phyloP scores from a whole-genome alignment of 768 basidiomycete species.

The Tephrocybe rancida region DNA sequence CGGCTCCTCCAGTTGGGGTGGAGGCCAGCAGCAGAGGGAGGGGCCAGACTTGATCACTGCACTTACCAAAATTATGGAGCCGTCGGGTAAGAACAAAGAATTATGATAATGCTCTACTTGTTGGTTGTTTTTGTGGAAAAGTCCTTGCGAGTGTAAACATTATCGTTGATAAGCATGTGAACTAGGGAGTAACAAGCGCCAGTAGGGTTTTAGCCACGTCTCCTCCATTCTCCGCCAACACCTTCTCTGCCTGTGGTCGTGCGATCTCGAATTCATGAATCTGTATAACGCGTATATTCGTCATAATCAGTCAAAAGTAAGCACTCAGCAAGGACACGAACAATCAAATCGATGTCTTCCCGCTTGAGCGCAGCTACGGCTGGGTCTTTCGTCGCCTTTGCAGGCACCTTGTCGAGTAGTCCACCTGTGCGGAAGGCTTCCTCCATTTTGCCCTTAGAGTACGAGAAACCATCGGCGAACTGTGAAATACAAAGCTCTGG shows the following conservation, averaged over 20 bases:
- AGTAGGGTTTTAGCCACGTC: slow-evolving; percentile 54
- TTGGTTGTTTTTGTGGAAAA: too few species aligned
- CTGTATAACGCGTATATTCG: slow-evolving; percentile 27
- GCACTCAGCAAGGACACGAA: slow-evolving; percentile 29
- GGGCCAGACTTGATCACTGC: too few species aligned
- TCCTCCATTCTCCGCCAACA: slow-evolving; percentile 52
- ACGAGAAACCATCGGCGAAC: slow-evolving; percentile 69
- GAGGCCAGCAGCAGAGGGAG: too few species aligned
- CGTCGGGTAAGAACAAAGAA: too few species aligned
- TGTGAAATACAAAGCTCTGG: slow-evolving; percentile 21
- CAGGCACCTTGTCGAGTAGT: slow-evolving; percentile 57
- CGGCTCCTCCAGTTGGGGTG: too few species aligned
- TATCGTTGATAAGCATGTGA: background rate
- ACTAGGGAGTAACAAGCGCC: slow-evolving; percentile 33
- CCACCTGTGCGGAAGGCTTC: slow-evolving; percentile 61
- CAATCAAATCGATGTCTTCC: slow-evolving; percentile 69
- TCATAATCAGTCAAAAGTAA: background rate
- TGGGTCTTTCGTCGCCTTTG: slow-evolving; percentile 47
- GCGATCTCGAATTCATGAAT: slow-evolving; percentile 68
- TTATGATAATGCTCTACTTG: too few species aligned
- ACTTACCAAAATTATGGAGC: too few species aligned
- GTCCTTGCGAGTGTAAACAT: too few species aligned
- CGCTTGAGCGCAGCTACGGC: slow-evolving; percentile 42
- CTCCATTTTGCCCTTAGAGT: slow-evolving; percentile 68
- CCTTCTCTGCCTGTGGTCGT: slow-evolving; percentile 59